phyloP scores from a whole-genome alignment of 768 basidiomycete genomes.

The Suillus hirtellus region DNA sequence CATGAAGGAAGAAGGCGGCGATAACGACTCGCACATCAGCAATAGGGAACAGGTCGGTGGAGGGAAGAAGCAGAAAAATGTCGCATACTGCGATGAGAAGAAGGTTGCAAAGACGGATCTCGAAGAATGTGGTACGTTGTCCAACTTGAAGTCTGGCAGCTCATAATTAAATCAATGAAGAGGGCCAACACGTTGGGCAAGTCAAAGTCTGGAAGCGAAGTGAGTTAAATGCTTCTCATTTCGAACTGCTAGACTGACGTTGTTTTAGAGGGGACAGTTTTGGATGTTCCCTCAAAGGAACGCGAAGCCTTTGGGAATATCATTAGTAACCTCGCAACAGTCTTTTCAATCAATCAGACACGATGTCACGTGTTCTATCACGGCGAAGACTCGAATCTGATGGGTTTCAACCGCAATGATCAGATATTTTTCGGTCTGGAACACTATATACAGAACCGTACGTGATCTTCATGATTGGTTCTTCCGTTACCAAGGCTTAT shows the following conservation, averaged over 20 bases:
- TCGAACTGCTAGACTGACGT: background rate
- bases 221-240: background rate
- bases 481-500: background rate
- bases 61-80: slow-evolving; percentile 16
- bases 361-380: slow-evolving; percentile 18
- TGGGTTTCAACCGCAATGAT: slow-evolving; percentile 22
- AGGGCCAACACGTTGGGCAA: background rate
- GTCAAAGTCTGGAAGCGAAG: slow-evolving; percentile 6
- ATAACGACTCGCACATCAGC: slow-evolving; percentile 1
- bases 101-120: slow-evolving; percentile 13
- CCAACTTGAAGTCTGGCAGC: background rate
- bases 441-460: slow-evolving; percentile 16
- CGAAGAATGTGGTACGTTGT: slow-evolving; percentile 13
- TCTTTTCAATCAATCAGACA: slow-evolving; percentile 10
- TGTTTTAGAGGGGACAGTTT: slow-evolving; percentile 4
- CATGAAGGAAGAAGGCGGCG: slow-evolving; percentile 6
- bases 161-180: background rate
- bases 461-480: slow-evolving; percentile 1
- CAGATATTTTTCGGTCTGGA: slow-evolving; percentile 18
- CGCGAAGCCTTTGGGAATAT: slow-evolving; percentile 13
- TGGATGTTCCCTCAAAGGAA: slow-evolving; percentile 4
- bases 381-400: slow-evolving; percentile 11
- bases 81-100: slow-evolving; percentile 15
- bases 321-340: slow-evolving; percentile 11
- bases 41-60: slow-evolving; percentile 12